Percentiles rank a stretch among this genome's conserved stretches.
phyloP scores from a whole-genome alignment of 2,329 filamentous ascomycete species.

The Cytospora piceae region DNA sequence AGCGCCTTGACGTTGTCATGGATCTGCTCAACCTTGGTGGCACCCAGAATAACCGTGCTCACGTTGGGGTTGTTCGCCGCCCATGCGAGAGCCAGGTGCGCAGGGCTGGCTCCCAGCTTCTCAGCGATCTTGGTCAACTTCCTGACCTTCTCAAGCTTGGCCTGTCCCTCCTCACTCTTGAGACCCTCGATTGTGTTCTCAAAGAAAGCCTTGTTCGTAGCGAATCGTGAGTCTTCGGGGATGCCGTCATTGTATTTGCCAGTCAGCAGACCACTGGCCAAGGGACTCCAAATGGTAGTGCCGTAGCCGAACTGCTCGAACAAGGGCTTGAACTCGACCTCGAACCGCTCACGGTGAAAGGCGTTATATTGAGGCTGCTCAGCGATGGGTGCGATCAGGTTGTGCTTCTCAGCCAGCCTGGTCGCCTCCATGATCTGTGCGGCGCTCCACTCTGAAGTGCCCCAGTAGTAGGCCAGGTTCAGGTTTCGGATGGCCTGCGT shows the following conservation, averaged over 20 bases:
- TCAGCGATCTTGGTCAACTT: conserved; percentile 66
- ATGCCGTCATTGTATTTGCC: conserved; percentile 69
- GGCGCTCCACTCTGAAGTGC: conserved; percentile 64
- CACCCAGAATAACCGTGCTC: conserved; percentile 64
- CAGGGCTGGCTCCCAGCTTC: conserved; percentile 61
- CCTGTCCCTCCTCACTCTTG: conserved; percentile 56
- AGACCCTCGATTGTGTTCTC: conserved; percentile 53
- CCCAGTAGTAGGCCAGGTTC: conserved; percentile 64
- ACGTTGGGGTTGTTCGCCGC: conserved; percentile 65
- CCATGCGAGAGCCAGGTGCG: conserved; percentile 63
- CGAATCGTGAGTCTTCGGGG: conserved; percentile 63
- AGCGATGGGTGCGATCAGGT: conserved; percentile 56
- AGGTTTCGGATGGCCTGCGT: conserved; percentile 54
- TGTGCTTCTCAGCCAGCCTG: conserved; percentile 57
- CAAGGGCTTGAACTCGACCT: conserved; percentile 62
- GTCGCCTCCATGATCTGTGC: conserved; percentile 63
- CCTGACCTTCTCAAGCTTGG: conserved; percentile 60
- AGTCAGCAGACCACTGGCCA: conserved; percentile 60
- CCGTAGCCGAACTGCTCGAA: conserved; percentile 61
- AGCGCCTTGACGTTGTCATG: conserved; percentile 63
- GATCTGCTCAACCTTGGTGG: conserved; percentile 61
- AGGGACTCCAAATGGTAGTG: conserved; percentile 57
- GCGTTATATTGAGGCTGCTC: conserved; percentile 63
- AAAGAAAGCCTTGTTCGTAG: conserved; percentile 59
- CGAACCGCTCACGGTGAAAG: conserved; percentile 64